phyloP scores from a whole-genome alignment of 179 eudicot species.

The Silene coronaria region DNA sequence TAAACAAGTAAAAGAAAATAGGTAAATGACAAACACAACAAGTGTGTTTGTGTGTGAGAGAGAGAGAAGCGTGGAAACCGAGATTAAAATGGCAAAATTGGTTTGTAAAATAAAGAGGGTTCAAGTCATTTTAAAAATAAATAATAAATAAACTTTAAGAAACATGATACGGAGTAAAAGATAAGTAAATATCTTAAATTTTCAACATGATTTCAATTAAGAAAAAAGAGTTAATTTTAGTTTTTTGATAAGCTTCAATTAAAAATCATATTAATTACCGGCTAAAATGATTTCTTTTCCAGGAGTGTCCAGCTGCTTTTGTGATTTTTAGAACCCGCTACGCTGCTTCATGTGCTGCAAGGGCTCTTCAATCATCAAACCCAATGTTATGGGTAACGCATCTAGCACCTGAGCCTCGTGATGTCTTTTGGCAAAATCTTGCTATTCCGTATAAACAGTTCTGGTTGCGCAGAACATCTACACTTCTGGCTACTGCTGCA shows the following conservation, averaged over 20 bases:
- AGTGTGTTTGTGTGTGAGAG: no score
- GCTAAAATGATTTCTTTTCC: slow-evolving; percentile 20
- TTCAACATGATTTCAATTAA: no score
- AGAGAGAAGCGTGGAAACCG: no score
- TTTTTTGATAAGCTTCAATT: background rate
- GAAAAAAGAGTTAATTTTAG: background rate
- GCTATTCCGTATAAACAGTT: slow-evolving; percentile 64
- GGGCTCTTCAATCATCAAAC: slow-evolving; percentile 60
- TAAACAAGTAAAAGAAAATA: no score
- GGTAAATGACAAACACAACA: no score
- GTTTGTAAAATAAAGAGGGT: no score
- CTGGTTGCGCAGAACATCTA: slow-evolving; percentile 72
- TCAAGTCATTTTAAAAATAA: no score
- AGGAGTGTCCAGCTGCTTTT: slow-evolving; percentile 81
- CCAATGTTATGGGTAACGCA: slow-evolving; percentile 91
- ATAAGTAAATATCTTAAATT: no score
- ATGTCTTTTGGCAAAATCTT: slow-evolving; percentile 79
- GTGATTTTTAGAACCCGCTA: slow-evolving; percentile 80
- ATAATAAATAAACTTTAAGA: no score
- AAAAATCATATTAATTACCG: background rate
- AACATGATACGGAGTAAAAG: no score
- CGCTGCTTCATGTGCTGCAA: slow-evolving; percentile 72
- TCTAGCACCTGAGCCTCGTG: slow-evolving; percentile 73
- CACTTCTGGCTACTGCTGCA: slow-evolving; percentile 49
- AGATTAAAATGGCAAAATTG: no score